Evolutionary conservation across 768 basidiomycete genomes (phyloP).

Genomic region (Jaapia argillacea): DNA sequence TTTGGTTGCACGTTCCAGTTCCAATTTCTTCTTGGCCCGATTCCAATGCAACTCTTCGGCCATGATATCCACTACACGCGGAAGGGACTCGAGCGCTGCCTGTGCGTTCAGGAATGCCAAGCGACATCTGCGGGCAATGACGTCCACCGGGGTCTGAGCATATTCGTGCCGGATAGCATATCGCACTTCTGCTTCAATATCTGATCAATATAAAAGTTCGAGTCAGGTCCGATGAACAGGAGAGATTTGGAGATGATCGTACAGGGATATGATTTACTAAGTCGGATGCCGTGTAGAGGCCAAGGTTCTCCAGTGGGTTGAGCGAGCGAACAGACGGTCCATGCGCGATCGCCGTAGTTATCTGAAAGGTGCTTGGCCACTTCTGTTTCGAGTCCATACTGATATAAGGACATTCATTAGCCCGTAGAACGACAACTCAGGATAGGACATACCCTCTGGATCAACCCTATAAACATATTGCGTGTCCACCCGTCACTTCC

Average conservation of each 20-base stretch:
- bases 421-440: neutral
- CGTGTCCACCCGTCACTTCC: constrained; percentile 92
- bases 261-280: constrained; percentile 73
- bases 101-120: constrained; percentile 89
- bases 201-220: constrained; percentile 26
- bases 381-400: constrained; percentile 88
- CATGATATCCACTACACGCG: constrained; percentile 88
- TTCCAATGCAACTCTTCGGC: constrained; percentile 77
- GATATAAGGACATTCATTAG: constrained; percentile 1
- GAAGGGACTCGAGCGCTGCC: constrained; percentile 76
- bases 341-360: constrained; percentile 93
- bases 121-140: constrained; percentile 88
- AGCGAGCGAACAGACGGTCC: constrained; percentile 83
- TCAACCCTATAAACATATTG: constrained; percentile 95
- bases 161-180: constrained; percentile 89
- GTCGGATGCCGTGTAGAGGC: constrained; percentile 79
- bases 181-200: constrained; percentile 88
- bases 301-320: constrained; percentile 67
- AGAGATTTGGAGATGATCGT: constrained; percentile 13
- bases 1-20: constrained; percentile 45
- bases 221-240: constrained; percentile 1
- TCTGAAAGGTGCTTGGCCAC: constrained; percentile 91
- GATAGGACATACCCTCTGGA: constrained; percentile 61
- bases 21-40: constrained; percentile 39
- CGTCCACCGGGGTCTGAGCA: constrained; percentile 85